phyloP scores from a whole-genome alignment of 2,329 filamentous ascomycete genomes.

The Colletotrichum euphorbiae region DNA sequence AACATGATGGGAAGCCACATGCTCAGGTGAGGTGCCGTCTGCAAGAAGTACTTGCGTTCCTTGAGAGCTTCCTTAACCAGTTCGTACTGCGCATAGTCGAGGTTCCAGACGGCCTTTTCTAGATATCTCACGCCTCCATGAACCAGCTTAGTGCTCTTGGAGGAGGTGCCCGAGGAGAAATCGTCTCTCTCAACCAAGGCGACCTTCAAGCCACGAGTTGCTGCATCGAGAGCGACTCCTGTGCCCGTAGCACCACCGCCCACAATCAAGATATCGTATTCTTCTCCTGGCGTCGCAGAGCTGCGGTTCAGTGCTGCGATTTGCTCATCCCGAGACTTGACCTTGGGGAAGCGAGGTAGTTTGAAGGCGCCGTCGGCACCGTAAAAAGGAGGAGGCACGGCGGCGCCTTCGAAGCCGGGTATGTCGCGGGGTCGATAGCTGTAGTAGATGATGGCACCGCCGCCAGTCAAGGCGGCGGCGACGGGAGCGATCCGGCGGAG shows the following conservation, averaged over 20 bases:
- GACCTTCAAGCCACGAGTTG: constrained; percentile 77
- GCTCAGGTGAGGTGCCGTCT: constrained; percentile 79
- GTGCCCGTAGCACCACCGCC: constrained; percentile 78
- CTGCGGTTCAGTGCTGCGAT: constrained; percentile 68
- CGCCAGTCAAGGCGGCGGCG: constrained; percentile 54
- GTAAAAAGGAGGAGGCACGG: constrained; percentile 77
- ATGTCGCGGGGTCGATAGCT: constrained; percentile 78
- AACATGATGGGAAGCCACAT: constrained; percentile 82
- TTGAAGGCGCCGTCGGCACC: constrained; percentile 75
- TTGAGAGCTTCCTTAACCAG: constrained; percentile 79
- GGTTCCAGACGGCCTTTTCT: constrained; percentile 80
- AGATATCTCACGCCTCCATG: constrained; percentile 81
- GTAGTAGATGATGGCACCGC: constrained; percentile 60
- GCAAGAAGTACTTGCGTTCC: constrained; percentile 80
- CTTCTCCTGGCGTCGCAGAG: constrained; percentile 54
- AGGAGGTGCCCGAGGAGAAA: constrained; percentile 79
- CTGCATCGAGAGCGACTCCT: constrained; percentile 78
- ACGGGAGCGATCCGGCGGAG: constrained; percentile 59
- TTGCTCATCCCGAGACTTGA: constrained; percentile 73
- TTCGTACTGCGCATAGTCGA: constrained; percentile 79
- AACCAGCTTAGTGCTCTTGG: constrained; percentile 82
- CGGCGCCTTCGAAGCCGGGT: constrained; percentile 74
- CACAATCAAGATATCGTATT: constrained; percentile 78
- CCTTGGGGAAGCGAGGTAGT: constrained; percentile 73
- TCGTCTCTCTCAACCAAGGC: constrained; percentile 79